Conservation (phyloP, 2,329 filamentous ascomycete genomes). For the Ilyonectria destructans region DNA sequence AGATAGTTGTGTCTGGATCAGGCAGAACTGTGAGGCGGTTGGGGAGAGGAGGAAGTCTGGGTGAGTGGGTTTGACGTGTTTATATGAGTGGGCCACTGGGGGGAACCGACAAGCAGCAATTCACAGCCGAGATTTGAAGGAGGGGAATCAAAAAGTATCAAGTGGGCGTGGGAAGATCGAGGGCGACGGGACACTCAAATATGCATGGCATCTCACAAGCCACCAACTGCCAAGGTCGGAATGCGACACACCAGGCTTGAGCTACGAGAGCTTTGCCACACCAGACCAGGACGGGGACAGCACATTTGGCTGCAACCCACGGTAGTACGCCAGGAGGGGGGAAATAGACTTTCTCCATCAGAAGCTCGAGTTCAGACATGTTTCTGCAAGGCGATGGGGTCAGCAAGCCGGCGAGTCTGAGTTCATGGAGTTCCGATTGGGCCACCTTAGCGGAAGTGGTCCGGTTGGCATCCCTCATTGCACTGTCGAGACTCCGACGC, state of each 20-base stretch:
- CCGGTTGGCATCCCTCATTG: constrained; percentile 12
- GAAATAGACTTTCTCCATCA: constrained; percentile 48
- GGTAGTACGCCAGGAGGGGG: constrained; percentile 38
- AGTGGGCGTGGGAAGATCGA: background rate
- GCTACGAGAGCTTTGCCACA: constrained; percentile 31
- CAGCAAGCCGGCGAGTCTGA: background rate
- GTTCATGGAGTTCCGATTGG: constrained; percentile 8
- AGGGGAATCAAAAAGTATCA: background rate
- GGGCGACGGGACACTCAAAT: constrained; percentile 35
- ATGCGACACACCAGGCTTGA: constrained; percentile 22
- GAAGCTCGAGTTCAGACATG: constrained; percentile 36
- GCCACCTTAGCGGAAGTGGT: background rate
- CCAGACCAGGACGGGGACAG: constrained; percentile 23
- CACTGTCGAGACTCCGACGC: background rate
- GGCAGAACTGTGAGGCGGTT: constrained; percentile 17
- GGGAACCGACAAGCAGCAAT: constrained; percentile 21
- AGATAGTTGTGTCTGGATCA: constrained; percentile 17
- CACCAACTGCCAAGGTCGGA: constrained; percentile 21
- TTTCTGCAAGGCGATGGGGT: constrained; percentile 16
- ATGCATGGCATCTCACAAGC: constrained; percentile 31
- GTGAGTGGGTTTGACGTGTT: constrained; percentile 14
- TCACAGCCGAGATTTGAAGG: constrained; percentile 9
- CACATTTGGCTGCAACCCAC: constrained; percentile 12
- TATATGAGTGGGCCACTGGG: constrained; percentile 12
- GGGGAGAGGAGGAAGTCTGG: constrained; percentile 16